These are phyloP conservation scores for Teunomyces cretensis DNA, from an alignment of 805 yeast genomes.

Conservation along the genomic window DNA sequence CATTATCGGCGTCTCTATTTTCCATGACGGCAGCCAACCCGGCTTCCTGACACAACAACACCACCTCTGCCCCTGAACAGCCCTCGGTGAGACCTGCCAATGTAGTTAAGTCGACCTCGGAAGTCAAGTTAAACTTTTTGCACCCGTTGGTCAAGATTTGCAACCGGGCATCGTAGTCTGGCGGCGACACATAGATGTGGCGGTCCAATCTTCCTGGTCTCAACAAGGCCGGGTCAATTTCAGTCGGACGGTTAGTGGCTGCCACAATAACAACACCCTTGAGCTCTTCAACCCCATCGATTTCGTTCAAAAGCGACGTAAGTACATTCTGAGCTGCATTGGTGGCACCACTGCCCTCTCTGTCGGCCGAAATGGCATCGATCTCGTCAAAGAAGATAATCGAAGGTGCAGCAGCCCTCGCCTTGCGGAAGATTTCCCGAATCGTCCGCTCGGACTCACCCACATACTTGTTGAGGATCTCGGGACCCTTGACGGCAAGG, in stretches of 20 bases:
- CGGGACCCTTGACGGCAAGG: constrained; percentile 96
- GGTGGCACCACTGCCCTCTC: constrained; percentile 58
- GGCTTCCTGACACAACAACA: constrained; percentile 89
- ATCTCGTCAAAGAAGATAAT: constrained; percentile 95
- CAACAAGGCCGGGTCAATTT: constrained; percentile 86
- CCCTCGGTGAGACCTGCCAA: constrained; percentile 72
- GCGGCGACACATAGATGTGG: constrained; percentile 90
- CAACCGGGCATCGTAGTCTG: constrained; percentile 75
- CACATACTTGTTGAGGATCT: constrained; percentile 88
- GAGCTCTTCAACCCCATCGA: constrained; percentile 95
- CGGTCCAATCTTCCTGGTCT: constrained; percentile 96
- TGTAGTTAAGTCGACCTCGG: constrained; percentile 35
- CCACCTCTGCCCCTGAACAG: constrained; percentile 96
- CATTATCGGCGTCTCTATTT: constrained; percentile 50
- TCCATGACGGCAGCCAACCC: constrained; percentile 94
- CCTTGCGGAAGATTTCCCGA: constrained; percentile 90
- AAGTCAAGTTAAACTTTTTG: constrained; percentile 54
- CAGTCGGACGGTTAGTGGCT: constrained; percentile 94
- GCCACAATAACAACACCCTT: constrained; percentile 93
- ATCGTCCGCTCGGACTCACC: constrained; percentile 94
- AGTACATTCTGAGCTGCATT: constrained; percentile 81
- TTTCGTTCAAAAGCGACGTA: constrained; percentile 88
- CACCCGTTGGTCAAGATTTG: constrained; percentile 76
- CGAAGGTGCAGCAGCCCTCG: constrained; percentile 92
- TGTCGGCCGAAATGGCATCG: constrained; percentile 82